These are phyloP conservation scores for Schwanniomyces occidentalis DNA, from an alignment of 805 yeast species.

Conservation along the genomic window DNA sequence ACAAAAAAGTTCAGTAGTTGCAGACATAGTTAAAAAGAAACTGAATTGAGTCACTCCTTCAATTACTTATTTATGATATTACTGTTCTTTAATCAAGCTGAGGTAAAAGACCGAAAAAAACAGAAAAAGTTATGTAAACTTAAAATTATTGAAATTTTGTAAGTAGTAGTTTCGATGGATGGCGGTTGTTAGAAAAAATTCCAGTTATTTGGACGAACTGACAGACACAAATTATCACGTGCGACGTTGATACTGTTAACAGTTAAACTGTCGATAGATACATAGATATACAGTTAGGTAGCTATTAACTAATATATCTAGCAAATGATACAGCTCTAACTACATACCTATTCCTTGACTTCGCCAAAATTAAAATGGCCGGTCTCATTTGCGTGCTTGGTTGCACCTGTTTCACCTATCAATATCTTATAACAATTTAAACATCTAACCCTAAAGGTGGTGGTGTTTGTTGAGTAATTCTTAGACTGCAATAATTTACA, in stretches of 20 bases:
- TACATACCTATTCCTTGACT: constrained; percentile 18
- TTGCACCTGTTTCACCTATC: constrained; percentile 64
- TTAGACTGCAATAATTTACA: constrained; percentile 45
- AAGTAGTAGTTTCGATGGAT: constrained; percentile 2
- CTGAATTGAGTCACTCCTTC: not conserved
- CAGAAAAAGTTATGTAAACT: too few relatives aligned
- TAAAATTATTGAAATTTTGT: not conserved
- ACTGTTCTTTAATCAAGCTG: constrained; percentile 2
- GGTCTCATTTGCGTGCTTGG: constrained; percentile 60
- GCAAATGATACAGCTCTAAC: not conserved
- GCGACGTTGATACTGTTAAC: not conserved
- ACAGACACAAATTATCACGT: constrained; percentile 5
- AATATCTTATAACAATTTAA: constrained; percentile 51
- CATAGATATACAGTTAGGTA: constrained; percentile 1
- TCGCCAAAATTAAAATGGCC: constrained; percentile 68
- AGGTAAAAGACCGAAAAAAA: too few relatives aligned
- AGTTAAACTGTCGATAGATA: not conserved
- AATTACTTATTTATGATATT: not conserved
- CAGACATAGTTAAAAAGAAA: constrained; percentile 26
- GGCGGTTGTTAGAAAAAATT: constrained; percentile 4
- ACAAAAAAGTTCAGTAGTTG: constrained; percentile 40
- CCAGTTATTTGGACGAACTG: constrained; percentile 1
- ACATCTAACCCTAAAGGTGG: constrained; percentile 58
- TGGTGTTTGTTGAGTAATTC: constrained; percentile 67
- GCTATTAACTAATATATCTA: not conserved